Evolutionary conservation across 176 grass and related monocot species (phyloP), one percentile per base, ranked within the genome.

Genomic region (Dendrocalamus sinicus): DNA sequence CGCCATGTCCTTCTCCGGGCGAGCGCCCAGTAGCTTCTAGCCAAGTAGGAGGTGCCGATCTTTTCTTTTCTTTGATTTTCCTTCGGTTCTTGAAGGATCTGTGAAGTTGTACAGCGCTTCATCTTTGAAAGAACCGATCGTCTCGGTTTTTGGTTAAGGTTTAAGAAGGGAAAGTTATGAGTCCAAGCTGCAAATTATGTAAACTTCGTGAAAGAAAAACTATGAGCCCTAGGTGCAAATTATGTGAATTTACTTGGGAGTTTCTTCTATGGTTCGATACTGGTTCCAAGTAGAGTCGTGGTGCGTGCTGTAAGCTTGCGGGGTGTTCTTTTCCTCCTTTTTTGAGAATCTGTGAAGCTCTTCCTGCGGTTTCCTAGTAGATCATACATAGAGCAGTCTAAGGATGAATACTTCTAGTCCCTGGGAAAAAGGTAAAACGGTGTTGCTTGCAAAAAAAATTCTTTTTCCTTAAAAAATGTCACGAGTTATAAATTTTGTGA

Each of bases 1-100:
- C 45, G 90, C 90, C 84, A 77, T 92, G 88, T 76, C 88, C 79
- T 92, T 95, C 81, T 91, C 89, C 43, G 89, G 89, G 24, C 70
- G 76, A 8, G 81, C 52, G 0, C 89, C 89, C 43, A 64, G 85
- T 12, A 79, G 63, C 54, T 91, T 85, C 85, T 91, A 91, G 80
- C 53, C 12, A 15, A 9, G 4, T 66, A 65, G 83, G 72, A 79
- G 80, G 79, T 41, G 68, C 32, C 19, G 67, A 62, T 71, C 24
- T 39, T 65, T 44, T 57, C 17, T 30, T 55, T 13, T 37, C 40
- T 4, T 54, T 22, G 30, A 7, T 66, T 66, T 11, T 8, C 2
- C 7, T 32, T 48, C 11, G 48, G 52, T 83, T 68, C 66, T 86
- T 71, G 44, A 30, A 23, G 43, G 41, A 75, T 80, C 51, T 9